Conservation (phyloP, 495 filamentous ascomycete species). For the Trichoderma erinaceum region DNA sequence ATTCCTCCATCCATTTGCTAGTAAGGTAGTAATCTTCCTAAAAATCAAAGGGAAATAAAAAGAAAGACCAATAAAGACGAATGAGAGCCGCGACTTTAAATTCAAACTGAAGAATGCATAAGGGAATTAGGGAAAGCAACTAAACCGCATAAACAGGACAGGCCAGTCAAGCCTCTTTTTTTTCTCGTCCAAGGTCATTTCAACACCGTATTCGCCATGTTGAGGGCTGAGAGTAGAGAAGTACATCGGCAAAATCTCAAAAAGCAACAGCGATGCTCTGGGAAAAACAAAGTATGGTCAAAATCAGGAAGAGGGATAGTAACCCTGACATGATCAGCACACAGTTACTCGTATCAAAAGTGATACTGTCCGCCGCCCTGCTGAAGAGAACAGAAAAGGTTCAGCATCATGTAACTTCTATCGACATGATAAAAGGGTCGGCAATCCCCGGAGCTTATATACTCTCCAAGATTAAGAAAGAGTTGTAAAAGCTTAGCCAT, state of each 20-base stretch:
- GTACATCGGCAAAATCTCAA: neutral
- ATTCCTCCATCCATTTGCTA: neutral
- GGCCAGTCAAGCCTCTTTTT: neutral
- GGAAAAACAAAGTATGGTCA: neutral
- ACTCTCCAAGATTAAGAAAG: neutral
- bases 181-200: conserved; percentile 9
- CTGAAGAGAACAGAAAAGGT: neutral
- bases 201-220: conserved; percentile 12
- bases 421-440: neutral
- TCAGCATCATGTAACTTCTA: neutral
- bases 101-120: neutral
- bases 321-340: neutral
- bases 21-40: neutral
- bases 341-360: neutral
- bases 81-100: neutral
- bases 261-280: neutral
- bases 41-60: neutral
- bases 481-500: neutral
- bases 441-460: neutral
- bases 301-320: neutral
- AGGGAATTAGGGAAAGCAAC: neutral
- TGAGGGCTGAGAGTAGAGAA: neutral
- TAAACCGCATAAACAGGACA: neutral
- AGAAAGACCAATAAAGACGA: neutral
- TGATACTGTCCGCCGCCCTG: neutral